Conservation (phyloP, 1,139 yeast genomes). For the Kodamaea plutei region DNA sequence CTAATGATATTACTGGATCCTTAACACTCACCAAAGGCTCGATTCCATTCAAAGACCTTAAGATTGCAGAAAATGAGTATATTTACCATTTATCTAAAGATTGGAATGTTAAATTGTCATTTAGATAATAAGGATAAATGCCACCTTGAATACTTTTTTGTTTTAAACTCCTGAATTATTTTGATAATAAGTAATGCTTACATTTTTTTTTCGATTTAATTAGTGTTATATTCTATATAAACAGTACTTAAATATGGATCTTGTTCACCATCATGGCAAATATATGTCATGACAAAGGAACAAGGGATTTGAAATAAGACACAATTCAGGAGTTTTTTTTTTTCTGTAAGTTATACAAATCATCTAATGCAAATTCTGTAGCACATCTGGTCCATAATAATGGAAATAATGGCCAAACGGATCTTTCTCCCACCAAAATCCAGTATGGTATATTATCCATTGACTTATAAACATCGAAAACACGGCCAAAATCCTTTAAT, state of each 20-base stretch:
- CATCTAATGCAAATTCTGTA: conserved; percentile 85
- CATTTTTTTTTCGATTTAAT: no score
- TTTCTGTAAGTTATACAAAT: conserved; percentile 54
- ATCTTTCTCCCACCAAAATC: conserved; percentile 85
- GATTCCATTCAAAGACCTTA: conserved; percentile 12
- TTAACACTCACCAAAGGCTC: conserved; percentile 54
- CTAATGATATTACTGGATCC: conserved; percentile 77
- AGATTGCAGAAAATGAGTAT: conserved; percentile 58
- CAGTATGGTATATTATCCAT: conserved; percentile 80
- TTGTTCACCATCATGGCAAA: no score
- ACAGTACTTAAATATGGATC: no score
- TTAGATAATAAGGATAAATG: no score
- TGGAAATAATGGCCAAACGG: conserved; percentile 91
- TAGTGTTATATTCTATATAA: no score
- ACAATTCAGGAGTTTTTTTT: conserved; percentile 26
- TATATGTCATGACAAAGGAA: no score
- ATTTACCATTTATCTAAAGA: conserved; percentile 61
- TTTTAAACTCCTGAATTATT: no score
- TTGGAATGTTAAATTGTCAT: conserved; percentile 40
- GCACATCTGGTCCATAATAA: conserved; percentile 84
- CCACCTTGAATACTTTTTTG: no score
- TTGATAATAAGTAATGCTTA: no score
- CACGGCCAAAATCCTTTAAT: conserved; percentile 62
- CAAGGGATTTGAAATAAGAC: no score
- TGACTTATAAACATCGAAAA: conserved; percentile 69